A percentile compares a stretch with the other conserved stretches of the same genome.
Conservation (phyloP, 371 early-diverging fungal species). For the Conidiobolus coronatus region DNA sequence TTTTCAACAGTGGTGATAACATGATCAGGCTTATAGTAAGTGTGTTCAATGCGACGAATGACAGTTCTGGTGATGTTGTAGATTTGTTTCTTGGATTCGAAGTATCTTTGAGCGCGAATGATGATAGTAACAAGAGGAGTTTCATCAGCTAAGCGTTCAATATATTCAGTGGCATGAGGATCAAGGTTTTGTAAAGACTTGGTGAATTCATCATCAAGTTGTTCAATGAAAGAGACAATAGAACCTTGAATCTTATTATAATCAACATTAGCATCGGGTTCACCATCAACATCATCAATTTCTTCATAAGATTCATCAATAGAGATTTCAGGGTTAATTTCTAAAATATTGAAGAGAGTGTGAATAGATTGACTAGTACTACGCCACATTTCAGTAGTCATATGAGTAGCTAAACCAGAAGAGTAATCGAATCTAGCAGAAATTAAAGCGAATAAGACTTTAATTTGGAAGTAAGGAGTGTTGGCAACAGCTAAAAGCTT, state of each 20-base stretch:
- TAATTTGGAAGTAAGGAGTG: conserved; percentile 59
- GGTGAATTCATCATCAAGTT: conserved; percentile 91
- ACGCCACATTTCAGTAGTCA: conserved; percentile 64
- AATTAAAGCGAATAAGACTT: conserved; percentile 66
- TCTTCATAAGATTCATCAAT: conserved; percentile 41
- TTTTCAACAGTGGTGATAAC: conserved; percentile 22
- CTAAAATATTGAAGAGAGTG: conserved; percentile 43
- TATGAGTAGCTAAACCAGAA: conserved; percentile 31
- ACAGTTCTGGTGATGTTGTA: conserved; percentile 41
- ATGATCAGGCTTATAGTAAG: conserved; percentile 74
- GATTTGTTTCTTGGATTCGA: conserved; percentile 27
- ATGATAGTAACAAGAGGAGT: conserved; percentile 65
- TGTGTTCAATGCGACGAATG: conserved; percentile 78
- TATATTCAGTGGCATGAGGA: conserved; percentile 88
- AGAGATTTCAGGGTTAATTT: conserved; percentile 28
- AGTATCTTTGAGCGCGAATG: conserved; percentile 67
- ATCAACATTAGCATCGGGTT: conserved; percentile 17
- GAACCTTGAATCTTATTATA: conserved; percentile 55
- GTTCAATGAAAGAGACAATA: conserved; percentile 69
- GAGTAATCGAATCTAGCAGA: conserved; percentile 79
- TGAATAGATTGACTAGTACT: conserved; percentile 45
- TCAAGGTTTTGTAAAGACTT: conserved; percentile 85
- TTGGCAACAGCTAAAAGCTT: conserved; percentile 33
- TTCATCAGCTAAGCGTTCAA: conserved; percentile 83
- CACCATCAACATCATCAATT: conserved; percentile 39